Percentiles rank a stretch among this genome's conserved stretches.
phyloP scores from a whole-genome alignment of 805 yeast genomes.

The Ogataea philodendri region DNA sequence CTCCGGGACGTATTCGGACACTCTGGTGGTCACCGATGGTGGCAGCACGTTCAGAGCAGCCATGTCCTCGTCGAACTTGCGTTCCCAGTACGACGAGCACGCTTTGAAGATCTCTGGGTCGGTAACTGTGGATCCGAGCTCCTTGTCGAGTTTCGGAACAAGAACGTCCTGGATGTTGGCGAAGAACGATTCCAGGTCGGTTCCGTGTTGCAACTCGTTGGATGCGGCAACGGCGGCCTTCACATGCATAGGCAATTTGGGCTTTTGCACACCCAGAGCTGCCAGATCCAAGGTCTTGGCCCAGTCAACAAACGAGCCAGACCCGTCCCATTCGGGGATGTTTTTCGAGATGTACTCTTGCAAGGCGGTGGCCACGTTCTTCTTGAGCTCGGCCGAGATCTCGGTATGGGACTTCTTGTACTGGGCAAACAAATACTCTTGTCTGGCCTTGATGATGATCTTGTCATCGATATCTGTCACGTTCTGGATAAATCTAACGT shows the following conservation, averaged over 20 bases:
- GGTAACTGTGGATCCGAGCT: constrained; percentile 70
- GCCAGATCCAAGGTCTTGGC: constrained; percentile 45
- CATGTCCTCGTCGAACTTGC: constrained; percentile 84
- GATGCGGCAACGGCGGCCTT: constrained; percentile 59
- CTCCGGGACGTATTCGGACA: constrained; percentile 93
- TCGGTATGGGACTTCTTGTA: constrained; percentile 38
- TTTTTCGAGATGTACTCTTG: constrained; percentile 51
- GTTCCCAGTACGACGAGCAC: constrained; percentile 88
- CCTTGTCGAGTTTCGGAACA: constrained; percentile 67
- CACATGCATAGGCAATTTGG: constrained; percentile 86
- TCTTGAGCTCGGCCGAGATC: constrained; percentile 32
- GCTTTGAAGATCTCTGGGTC: constrained; percentile 82
- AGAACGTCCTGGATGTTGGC: constrained; percentile 66
- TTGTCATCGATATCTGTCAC: constrained; percentile 99
- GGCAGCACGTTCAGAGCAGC: constrained; percentile 75
- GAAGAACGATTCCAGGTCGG: constrained; percentile 41
- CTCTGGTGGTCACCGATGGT: constrained; percentile 86
- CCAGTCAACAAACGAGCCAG: constrained; percentile 52
- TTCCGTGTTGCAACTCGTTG: constrained; percentile 37
- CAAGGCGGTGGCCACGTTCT: constrained; percentile 44
- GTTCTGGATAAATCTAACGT: constrained; percentile 85
- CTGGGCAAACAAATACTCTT: constrained; percentile 71
- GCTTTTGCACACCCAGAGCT: constrained; percentile 52
- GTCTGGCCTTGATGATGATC: constrained; percentile 92
- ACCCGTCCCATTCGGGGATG: constrained; percentile 42